Conservation (phyloP, 176 grass and related monocot species). For the Carex scoparia region DNA sequence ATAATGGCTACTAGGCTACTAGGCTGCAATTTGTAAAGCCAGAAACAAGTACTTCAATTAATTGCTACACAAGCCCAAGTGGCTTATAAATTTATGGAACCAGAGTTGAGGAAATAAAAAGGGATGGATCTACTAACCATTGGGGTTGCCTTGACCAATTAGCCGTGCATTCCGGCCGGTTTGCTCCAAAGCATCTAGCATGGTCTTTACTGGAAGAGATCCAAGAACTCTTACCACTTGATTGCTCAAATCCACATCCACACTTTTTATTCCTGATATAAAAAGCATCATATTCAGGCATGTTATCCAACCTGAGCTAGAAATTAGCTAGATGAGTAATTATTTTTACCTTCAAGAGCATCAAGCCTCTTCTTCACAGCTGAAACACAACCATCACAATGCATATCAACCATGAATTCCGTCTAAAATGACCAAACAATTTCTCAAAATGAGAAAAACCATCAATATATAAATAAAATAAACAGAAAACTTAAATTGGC, state of each 20-base stretch:
- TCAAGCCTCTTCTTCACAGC: slow-evolving; percentile 61
- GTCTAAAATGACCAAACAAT: slow-evolving; percentile 48
- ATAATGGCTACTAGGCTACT: background rate
- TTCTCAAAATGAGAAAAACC: slow-evolving; percentile 20
- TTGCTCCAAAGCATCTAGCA: slow-evolving; percentile 69
- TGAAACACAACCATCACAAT: slow-evolving; percentile 84
- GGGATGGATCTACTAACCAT: slow-evolving; percentile 42
- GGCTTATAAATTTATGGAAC: background rate
- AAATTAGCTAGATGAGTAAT: slow-evolving; percentile 2
- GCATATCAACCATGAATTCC: slow-evolving; percentile 99
- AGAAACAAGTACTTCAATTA: background rate
- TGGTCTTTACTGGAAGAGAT: slow-evolving; percentile 68
- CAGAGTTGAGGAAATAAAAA: background rate
- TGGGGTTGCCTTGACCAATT: slow-evolving; percentile 92
- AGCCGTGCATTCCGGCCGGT: slow-evolving; percentile 61
- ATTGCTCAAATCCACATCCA: slow-evolving; percentile 79
- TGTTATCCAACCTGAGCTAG: background rate
- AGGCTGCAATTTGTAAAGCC: background rate
- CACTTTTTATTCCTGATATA: slow-evolving; percentile 65
- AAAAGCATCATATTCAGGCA: slow-evolving; percentile 7
- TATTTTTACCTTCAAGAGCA: slow-evolving; percentile 56
- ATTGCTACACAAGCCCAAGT: background rate
- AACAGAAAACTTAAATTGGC: background rate
- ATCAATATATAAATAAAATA: background rate
- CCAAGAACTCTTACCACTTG: slow-evolving; percentile 87